Base-by-base conservation (phyloP, 345 rosid genomes). In the Physaria fendleri region DNA sequence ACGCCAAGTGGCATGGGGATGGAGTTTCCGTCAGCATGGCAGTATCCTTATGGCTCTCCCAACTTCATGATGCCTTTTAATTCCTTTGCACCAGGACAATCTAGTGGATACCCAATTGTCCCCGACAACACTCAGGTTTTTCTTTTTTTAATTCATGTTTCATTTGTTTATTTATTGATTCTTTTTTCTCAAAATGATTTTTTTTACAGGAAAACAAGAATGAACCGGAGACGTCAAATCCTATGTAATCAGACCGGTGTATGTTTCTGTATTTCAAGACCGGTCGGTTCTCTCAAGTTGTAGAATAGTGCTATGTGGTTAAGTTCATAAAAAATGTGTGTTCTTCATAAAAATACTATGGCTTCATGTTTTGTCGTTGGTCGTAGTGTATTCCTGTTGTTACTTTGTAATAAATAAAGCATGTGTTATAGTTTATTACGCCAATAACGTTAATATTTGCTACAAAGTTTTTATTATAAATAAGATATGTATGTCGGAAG, bases 11-110 rank as follows among this genome's bases (percentile, higher is more conserved):
- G 40, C 12, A 55, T 55, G 51, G n/a, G 8, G 21, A 29, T 39
- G 64, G 51, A 39, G 38, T 48, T 29, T 29, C 58, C 28, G 2
- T 20, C 16, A 39, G 43, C 71, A 39, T 66, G 51, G 65, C 2
- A 5, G 5, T 28, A 28, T 1, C 58, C 64, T 27, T 38, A 5
- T 12, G 1, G 15, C 0, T 21, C 18, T 29, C 43, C 43, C 12
- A 4, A 16, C 21, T 21, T 10, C 27, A 48, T 34, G n/a, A 48
- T 44, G 30, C 69, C 45, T n/a, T 52, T 5, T 38, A 1, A 35
- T 13, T 5, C 41, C 42, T 38, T 14, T 38, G 8, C 8, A 7
- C 4, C 10, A 8, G 33, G 33, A 25, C 6, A 25, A 46, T 1
- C 33, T 25, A 46, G 20, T 1, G n/a, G 20, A 18, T 14, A 8